phyloP scores from a whole-genome alignment of 139 green algal genomes.

The Monoraphidium neglectum region DNA sequence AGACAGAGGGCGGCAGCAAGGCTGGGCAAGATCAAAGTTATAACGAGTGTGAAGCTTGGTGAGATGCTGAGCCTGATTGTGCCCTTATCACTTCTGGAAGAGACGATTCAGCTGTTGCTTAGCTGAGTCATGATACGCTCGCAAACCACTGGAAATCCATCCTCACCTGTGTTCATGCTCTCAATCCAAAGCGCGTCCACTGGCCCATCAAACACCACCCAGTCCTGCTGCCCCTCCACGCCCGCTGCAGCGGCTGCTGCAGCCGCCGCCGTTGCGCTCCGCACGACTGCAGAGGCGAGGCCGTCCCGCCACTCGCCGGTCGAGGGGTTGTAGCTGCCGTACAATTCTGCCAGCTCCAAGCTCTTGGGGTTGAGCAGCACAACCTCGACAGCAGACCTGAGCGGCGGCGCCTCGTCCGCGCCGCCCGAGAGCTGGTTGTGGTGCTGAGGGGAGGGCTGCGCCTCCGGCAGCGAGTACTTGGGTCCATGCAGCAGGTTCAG shows the following conservation, averaged over 20 bases:
- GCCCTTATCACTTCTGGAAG: no score
- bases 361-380: slow-evolving; percentile 82
- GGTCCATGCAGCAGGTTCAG: slow-evolving; percentile 46
- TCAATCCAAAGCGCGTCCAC: slow-evolving; percentile 88
- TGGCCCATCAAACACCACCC: slow-evolving; percentile 86
- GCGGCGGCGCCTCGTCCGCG: neutral
- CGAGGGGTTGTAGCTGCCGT: slow-evolving; percentile 74
- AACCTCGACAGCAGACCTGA: slow-evolving; percentile 38
- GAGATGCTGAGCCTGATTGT: no score
- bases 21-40: no score
- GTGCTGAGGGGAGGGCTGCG: neutral
- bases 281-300: slow-evolving; percentile 67
- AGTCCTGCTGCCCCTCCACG: slow-evolving; percentile 54
- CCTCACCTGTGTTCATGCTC: slow-evolving; percentile 77
- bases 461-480: neutral
- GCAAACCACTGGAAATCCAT: no score
- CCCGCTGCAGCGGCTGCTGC: neutral
- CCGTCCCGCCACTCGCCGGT: slow-evolving; percentile 87
- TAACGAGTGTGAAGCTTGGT: no score
- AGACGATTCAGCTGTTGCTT: no score
- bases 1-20: no score
- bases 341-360: slow-evolving; percentile 84
- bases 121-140: no score
- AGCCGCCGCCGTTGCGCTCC: slow-evolving; percentile 39
- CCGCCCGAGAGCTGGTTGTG: neutral